Conservation (phyloP, 805 yeast genomes). For the Ogataea polymorpha region DNA sequence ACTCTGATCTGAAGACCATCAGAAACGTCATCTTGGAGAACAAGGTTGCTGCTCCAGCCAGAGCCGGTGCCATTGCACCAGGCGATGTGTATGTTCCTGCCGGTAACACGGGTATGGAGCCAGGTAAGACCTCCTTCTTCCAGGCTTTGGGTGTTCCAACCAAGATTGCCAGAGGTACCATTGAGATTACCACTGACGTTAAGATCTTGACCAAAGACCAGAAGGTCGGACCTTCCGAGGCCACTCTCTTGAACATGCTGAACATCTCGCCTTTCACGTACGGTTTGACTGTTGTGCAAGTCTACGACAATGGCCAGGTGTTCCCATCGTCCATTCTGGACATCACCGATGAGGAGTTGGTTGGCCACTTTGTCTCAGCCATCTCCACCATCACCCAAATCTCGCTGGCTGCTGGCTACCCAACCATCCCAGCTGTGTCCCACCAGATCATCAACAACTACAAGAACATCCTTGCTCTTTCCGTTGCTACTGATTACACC, state of each 20-base stretch:
- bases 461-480: slow-evolving; percentile 97
- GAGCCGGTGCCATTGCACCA: slow-evolving; percentile 99
- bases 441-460: slow-evolving; percentile 98
- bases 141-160: slow-evolving; percentile 99
- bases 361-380: slow-evolving; percentile 88
- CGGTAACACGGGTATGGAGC: slow-evolving; percentile 99
- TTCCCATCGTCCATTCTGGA: slow-evolving; percentile 97
- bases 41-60: slow-evolving; percentile 99
- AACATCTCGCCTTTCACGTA: slow-evolving; percentile 99
- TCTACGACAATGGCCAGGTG: slow-evolving; percentile 97
- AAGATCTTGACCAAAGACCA: slow-evolving; percentile 84
- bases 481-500: slow-evolving; percentile 98
- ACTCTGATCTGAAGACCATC: slow-evolving; percentile 85
- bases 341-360: slow-evolving; percentile 96
- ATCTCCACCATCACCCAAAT: slow-evolving; percentile 90
- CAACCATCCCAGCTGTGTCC: slow-evolving; percentile 98
- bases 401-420: slow-evolving; percentile 98
- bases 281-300: slow-evolving; percentile 96
- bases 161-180: slow-evolving; percentile 99
- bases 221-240: slow-evolving; percentile 99
- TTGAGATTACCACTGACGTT: slow-evolving; percentile 97
- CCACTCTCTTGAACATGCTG: slow-evolving; percentile 97
- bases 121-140: slow-evolving; percentile 99
- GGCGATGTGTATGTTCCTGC: slow-evolving; percentile 97
- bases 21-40: slow-evolving; percentile 85